Evolutionary conservation across 192 early-diverging fungal species (phyloP).

Genomic region (Entomortierella chlamydospora): DNA sequence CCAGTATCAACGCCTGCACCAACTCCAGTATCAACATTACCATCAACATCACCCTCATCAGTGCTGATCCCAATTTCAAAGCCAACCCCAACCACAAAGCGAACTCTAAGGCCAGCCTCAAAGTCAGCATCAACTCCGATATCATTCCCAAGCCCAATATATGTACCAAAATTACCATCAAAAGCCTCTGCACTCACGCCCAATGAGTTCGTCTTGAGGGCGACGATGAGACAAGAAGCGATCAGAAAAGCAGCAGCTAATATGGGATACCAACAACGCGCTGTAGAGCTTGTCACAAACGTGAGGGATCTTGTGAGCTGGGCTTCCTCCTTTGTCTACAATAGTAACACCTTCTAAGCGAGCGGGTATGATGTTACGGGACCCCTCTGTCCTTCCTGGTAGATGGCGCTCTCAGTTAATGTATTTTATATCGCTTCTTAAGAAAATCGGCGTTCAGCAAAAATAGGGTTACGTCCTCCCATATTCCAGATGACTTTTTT

Average conservation of each 20-base stretch:
- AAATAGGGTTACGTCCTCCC: too few relatives aligned
- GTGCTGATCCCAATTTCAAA: too few relatives aligned
- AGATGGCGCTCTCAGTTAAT: too few relatives aligned
- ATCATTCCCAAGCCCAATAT: neutral
- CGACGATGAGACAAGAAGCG: neutral
- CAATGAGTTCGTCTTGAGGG: neutral
- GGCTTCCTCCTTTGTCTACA: conserved; percentile 54
- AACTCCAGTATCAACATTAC: too few relatives aligned
- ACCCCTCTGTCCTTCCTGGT: neutral
- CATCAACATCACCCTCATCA: too few relatives aligned
- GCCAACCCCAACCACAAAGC: too few relatives aligned
- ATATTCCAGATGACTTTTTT: too few relatives aligned
- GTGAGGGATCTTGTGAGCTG: conserved; percentile 54
- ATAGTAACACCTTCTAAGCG: conserved; percentile 45
- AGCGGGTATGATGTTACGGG: neutral
- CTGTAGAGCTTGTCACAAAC: conserved; percentile 32
- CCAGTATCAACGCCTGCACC: too few relatives aligned
- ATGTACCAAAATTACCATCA: neutral
- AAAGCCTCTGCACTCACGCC: neutral
- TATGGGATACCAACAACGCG: conserved; percentile 38
- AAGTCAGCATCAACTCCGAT: neutral
- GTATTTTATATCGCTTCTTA: too few relatives aligned
- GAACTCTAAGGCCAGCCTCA: neutral
- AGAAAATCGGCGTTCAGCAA: too few relatives aligned
- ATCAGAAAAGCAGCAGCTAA: neutral